These are phyloP conservation scores for Lindgomyces ingoldianus DNA, from an alignment of 495 filamentous ascomycete genomes.

Conservation along the genomic window DNA sequence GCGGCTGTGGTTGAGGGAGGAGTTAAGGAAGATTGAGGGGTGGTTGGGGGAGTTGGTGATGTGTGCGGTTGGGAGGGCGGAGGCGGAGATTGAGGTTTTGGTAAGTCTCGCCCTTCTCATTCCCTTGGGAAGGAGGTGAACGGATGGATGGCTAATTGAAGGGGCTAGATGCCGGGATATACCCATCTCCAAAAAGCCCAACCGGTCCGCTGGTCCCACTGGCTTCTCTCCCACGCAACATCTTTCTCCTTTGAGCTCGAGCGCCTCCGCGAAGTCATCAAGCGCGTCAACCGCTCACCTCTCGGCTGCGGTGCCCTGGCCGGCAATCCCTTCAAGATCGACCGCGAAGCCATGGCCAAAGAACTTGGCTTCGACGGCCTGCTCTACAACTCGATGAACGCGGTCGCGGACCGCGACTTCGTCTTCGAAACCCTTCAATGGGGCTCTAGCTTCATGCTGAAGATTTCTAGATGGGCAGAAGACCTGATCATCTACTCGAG, in stretches of 20 bases:
- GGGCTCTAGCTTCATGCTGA: conserved; percentile 79
- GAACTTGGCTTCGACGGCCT: conserved; percentile 86
- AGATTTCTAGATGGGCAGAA: conserved; percentile 84
- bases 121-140: background rate
- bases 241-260: conserved; percentile 77
- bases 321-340: conserved; percentile 90
- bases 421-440: conserved; percentile 90
- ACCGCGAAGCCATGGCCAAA: conserved; percentile 81
- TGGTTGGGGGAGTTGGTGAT: conserved; percentile 70
- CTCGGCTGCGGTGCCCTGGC: conserved; percentile 85
- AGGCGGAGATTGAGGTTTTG: conserved; percentile 69
- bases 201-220: conserved; percentile 86
- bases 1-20: conserved; percentile 84
- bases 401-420: conserved; percentile 85
- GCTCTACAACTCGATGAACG: conserved; percentile 80
- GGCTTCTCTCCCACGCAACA: conserved; percentile 76
- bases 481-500: conserved; percentile 88
- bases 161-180: conserved; percentile 62
- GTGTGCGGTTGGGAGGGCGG: conserved; percentile 71
- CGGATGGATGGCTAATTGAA: background rate
- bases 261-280: conserved; percentile 72
- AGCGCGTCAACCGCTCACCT: conserved; percentile 74
- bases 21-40: conserved; percentile 70
- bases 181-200: conserved; percentile 92
- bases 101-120: conserved; percentile 13